Evolutionary conservation across 257 asterid genomes (phyloP).

Genomic region (Primulina huaijiensis): DNA sequence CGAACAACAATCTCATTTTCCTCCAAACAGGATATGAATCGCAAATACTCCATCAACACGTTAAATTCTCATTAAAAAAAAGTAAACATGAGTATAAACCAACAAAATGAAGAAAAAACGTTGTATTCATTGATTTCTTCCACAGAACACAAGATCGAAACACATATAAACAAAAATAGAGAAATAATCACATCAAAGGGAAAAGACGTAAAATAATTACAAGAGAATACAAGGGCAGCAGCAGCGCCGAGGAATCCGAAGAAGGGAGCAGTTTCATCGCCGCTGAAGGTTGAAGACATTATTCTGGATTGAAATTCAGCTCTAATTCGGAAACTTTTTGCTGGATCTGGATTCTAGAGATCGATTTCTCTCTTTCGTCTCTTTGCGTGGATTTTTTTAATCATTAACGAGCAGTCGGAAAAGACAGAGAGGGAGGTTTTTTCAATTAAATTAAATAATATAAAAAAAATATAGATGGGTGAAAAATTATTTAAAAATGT

Average conservation of each 20-base stretch:
- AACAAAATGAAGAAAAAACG: background rate
- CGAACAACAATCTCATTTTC: background rate
- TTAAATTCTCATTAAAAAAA: too few species aligned
- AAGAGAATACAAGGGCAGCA: conserved; percentile 68
- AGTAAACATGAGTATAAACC: background rate
- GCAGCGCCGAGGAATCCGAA: conserved; percentile 77
- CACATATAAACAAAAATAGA: background rate
- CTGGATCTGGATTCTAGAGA: conserved; percentile 23
- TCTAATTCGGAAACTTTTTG: conserved; percentile 34
- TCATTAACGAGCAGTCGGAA: background rate
- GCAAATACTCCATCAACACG: background rate
- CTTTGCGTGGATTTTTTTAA: background rate
- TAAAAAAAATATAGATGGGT: too few species aligned
- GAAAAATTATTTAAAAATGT: too few species aligned
- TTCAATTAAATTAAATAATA: too few species aligned
- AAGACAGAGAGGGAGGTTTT: background rate
- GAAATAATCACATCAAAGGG: background rate
- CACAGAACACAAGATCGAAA: background rate
- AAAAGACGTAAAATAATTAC: conserved; percentile 24
- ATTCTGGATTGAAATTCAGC: conserved; percentile 25
- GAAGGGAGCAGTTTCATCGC: conserved; percentile 75
- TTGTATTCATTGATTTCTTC: background rate
- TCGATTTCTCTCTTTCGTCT: background rate
- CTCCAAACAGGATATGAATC: background rate
- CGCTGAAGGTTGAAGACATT: conserved; percentile 57